phyloP scores from a whole-genome alignment of 768 basidiomycete species.

The Russula lepida region DNA sequence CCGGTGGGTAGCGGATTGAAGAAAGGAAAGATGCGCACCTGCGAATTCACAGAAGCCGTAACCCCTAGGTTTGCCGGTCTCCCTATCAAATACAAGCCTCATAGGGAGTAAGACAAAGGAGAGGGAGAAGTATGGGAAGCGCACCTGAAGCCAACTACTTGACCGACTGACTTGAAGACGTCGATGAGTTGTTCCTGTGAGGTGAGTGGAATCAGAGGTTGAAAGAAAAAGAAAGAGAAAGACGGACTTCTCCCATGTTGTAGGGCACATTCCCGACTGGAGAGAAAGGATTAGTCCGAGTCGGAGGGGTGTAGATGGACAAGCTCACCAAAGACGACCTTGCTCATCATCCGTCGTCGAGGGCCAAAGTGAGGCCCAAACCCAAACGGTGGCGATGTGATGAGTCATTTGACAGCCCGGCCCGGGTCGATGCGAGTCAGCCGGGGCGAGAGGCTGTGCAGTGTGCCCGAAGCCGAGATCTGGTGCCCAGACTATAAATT shows the following conservation, averaged over 20 bases:
- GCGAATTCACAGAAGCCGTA: conserved; percentile 93
- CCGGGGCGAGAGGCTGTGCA: background rate
- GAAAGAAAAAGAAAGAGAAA: background rate
- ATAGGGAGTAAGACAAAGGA: background rate
- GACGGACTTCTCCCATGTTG: conserved; percentile 71
- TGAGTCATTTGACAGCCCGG: background rate
- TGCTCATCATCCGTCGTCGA: conserved; percentile 39
- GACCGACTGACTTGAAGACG: conserved; percentile 82
- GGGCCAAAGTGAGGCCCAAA: too few species aligned
- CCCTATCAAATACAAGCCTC: conserved; percentile 82
- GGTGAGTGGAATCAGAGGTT: background rate
- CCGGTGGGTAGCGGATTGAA: background rate
- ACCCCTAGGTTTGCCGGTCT: conserved; percentile 90
- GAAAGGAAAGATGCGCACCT: conserved; percentile 39
- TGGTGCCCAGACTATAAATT: conserved; percentile 1
- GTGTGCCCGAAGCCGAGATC: background rate
- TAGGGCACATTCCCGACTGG: conserved; percentile 85
- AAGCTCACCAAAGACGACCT: conserved; percentile 53
- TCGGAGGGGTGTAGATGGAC: background rate
- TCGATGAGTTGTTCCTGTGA: conserved; percentile 72
- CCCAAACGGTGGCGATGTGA: background rate
- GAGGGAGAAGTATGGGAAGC: background rate
- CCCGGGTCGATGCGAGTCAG: background rate
- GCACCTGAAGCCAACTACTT: conserved; percentile 86
- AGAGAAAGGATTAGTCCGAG: background rate